These are phyloP conservation scores for Pelargonium cotyledonis DNA, from an alignment of 441 rosid species.

Conservation along the genomic window DNA sequence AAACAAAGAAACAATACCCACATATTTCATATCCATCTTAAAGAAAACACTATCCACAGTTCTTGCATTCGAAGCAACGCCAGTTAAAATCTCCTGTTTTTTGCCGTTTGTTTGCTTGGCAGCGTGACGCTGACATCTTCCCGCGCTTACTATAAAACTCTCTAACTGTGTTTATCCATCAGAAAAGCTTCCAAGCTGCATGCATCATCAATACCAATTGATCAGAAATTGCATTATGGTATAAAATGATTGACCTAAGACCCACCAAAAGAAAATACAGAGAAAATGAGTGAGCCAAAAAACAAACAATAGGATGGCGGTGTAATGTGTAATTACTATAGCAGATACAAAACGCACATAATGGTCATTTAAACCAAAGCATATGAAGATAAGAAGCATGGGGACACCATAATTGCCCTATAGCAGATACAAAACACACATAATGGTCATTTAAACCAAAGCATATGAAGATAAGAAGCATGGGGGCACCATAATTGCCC, in stretches of 20 bases:
- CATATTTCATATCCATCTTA: constrained; percentile 17
- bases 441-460: not conserved
- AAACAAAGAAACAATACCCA: constrained; percentile 15
- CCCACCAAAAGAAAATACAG: not conserved
- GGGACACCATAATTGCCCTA: not conserved
- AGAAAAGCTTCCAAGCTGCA: constrained; percentile 60
- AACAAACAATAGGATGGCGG: not conserved
- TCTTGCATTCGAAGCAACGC: not conserved
- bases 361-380: not conserved
- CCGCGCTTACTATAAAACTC: no score
- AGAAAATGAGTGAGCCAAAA: not conserved
- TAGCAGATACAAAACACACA: no score
- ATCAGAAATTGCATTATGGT: not conserved
- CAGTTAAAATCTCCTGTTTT: no score
- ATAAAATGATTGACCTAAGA: not conserved
- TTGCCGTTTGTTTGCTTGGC: constrained; percentile 8
- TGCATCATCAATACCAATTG: not conserved
- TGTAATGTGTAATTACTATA: not conserved
- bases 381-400: not conserved
- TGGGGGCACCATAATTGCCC: not conserved
- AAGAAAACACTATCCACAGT: constrained; percentile 26
- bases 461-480: not conserved
- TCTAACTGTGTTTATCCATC: constrained; percentile 18
- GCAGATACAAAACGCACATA: no score
- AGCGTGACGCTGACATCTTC: not conserved